Base-by-base conservation (phyloP, 495 filamentous ascomycete species). In the Penicillium simplicissimum region DNA sequence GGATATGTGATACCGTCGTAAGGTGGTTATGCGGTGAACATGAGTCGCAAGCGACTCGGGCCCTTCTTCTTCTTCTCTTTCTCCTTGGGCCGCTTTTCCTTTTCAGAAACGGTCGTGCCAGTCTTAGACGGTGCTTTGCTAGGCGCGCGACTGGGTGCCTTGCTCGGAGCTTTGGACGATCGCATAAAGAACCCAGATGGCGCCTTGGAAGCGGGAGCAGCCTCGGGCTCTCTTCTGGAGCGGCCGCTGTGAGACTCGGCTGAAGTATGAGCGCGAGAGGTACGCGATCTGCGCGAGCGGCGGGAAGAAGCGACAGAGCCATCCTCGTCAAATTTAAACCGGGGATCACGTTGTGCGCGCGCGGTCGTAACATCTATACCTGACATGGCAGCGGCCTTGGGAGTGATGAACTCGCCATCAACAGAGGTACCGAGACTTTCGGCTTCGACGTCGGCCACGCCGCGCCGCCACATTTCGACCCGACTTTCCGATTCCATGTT, bases 371-470 rank as follows among this genome's bases (percentile, higher is more conserved):
- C 65, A 49, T 82, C 78, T 25, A 84, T 75, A 33, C 81, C 80
- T 0, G 80, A 83, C 70, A 88, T 80, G 55, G 82, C 80, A 55
- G 86, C 86, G 0, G 93, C 93, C 28, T 83, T 82, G 5, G 89
- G 89, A 21, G 90, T 95, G 73, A 96, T 91, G 63, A 94, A 89
- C 69, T 96, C 93, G 8, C 90, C 85, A 52, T 96, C 93, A 4
- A 92, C 92, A 23, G 84, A 88, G 2, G 88, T 91, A 19, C 80
- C 85, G 4, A 81, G 61, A 67, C 85, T 88, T 9, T 72, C 65
- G 25, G 79, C 85, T 61, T 88, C 84, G 9, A 74, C 75, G 43
- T 89, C 88, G 13, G 88, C 90, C 53, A 97, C 93, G 8, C 92
- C 93, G n/a, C 92, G 82, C 19, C 92, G 82, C 93, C 93, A 97